Evolutionary conservation across 2,329 filamentous ascomycete genomes (phyloP).

Genomic region (Beauveria sp.): DNA sequence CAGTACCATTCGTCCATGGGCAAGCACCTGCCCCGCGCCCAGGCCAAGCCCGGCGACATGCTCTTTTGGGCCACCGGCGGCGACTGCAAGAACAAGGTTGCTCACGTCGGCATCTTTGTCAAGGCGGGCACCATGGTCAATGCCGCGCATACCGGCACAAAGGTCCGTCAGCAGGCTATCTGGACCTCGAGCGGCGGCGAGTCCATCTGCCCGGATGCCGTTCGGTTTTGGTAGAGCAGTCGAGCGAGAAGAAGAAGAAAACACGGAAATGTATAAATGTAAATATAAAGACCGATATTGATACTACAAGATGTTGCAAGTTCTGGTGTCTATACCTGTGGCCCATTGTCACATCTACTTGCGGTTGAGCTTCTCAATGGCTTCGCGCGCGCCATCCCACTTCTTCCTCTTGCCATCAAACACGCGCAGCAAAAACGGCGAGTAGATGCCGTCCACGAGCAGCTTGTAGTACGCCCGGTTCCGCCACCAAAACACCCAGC

Average conservation of each 20-base stretch:
- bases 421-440: constrained; percentile 32
- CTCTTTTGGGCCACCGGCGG: constrained; percentile 15
- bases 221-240: constrained; percentile 16
- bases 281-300: not conserved
- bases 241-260: not conserved
- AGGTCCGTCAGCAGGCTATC: constrained; percentile 14
- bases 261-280: not conserved
- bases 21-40: constrained; percentile 13
- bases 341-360: not conserved
- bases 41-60: constrained; percentile 15
- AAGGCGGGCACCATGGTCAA: constrained; percentile 15
- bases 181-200: constrained; percentile 15
- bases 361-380: constrained; percentile 25
- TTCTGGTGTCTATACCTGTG: not conserved
- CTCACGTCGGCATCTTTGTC: constrained; percentile 15
- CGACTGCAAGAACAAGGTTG: constrained; percentile 15
- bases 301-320: not conserved
- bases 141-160: constrained; percentile 15
- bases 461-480: constrained; percentile 31
- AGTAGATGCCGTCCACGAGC: constrained; percentile 31
- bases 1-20: constrained; percentile 16
- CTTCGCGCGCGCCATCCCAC: constrained; percentile 32
- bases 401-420: constrained; percentile 33
- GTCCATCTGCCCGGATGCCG: constrained; percentile 15
- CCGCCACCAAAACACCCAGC: constrained; percentile 34